A percentile compares a stretch with the other conserved stretches of the same genome.
Evolutionary conservation across 2,329 filamentous ascomycete genomes (phyloP).

Genomic region (Clonostachys sp.): DNA sequence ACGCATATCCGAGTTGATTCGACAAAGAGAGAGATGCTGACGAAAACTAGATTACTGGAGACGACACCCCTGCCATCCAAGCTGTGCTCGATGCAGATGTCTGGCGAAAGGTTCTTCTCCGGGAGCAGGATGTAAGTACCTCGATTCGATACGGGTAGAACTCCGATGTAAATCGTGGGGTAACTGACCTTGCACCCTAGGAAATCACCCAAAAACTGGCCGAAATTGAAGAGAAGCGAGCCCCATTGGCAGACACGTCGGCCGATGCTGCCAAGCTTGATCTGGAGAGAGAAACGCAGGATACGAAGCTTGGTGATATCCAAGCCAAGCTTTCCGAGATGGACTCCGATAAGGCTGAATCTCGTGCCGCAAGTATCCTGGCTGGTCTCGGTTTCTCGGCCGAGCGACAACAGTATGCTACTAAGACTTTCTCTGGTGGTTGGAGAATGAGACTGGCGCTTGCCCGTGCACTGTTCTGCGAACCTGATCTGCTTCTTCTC

Average conservation of each 20-base stretch:
- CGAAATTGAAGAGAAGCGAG: conserved; percentile 72
- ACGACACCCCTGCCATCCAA: conserved; percentile 91
- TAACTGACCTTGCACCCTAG: conserved; percentile 17
- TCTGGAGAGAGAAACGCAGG: conserved; percentile 81
- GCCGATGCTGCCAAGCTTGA: conserved; percentile 83
- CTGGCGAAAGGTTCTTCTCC: conserved; percentile 92
- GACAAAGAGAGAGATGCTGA: neutral
- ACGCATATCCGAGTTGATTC: conserved; percentile 13
- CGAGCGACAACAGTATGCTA: conserved; percentile 87
- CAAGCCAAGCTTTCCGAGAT: conserved; percentile 92
- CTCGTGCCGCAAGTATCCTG: conserved; percentile 90
- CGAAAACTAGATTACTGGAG: conserved; percentile 69
- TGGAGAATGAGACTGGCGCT: conserved; percentile 98
- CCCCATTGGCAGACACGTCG: conserved; percentile 84
- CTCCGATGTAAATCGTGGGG: neutral
- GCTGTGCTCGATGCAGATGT: conserved; percentile 96
- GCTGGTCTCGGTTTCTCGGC: conserved; percentile 95
- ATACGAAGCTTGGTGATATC: conserved; percentile 86
- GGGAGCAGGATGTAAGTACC: conserved; percentile 71
- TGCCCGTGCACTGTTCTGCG: conserved; percentile 93
- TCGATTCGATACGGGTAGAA: neutral
- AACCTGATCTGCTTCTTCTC: conserved; percentile 90
- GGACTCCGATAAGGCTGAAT: conserved; percentile 98
- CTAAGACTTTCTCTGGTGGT: conserved; percentile 98
- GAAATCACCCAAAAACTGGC: conserved; percentile 76